Conservation (phyloP, 108 stramenopile species). For the Cylindrotheca fusiformis region DNA sequence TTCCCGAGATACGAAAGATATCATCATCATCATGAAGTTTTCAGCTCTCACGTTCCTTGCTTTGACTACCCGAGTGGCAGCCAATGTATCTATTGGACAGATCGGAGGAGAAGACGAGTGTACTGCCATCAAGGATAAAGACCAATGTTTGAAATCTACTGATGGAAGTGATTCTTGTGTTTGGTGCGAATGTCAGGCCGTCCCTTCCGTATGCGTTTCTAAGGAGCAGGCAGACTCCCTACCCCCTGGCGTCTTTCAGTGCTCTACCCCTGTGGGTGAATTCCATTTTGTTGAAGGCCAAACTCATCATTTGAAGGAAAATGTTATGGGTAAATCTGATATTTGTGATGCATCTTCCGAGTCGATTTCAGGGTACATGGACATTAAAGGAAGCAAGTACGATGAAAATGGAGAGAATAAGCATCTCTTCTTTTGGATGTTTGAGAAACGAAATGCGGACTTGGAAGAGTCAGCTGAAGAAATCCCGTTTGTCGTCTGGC, state of each 20-base stretch:
- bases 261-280: conserved; percentile 6
- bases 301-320: conserved; percentile 13
- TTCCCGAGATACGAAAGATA: too few species aligned
- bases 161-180: conserved; percentile 36
- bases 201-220: conserved; percentile 47
- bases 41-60: conserved; percentile 5
- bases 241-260: conserved; percentile 57
- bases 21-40: conserved; percentile 30
- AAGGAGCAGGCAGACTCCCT: conserved; percentile 34
- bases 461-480: conserved; percentile 16
- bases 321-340: conserved; percentile 16
- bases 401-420: conserved; percentile 63
- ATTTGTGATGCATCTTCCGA: conserved; percentile 36
- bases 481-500: conserved; percentile 90
- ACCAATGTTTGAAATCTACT: conserved; percentile 3
- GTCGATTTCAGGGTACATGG: conserved; percentile 61
- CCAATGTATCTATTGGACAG: background rate
- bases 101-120: conserved; percentile 4
- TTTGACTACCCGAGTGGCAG: background rate
- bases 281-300: conserved; percentile 13
- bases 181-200: conserved; percentile 53
- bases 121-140: conserved; percentile 14
- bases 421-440: conserved; percentile 96
- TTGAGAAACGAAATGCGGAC: conserved; percentile 73
- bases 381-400: conserved; percentile 44